Evolutionary conservation across 129 eudicot species (phyloP).

Genomic region (Ambrosia artemisiifolia): DNA sequence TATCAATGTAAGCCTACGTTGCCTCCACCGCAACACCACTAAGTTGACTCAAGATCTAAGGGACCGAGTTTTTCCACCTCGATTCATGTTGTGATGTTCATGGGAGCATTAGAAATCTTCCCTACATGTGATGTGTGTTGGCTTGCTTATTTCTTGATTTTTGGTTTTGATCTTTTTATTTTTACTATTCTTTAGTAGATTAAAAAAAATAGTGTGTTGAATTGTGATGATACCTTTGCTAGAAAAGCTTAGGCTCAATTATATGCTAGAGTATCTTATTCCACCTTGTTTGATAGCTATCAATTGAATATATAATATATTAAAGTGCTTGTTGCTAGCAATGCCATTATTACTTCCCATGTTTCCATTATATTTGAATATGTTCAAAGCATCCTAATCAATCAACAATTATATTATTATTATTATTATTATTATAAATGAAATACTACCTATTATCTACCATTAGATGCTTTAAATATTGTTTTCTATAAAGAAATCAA

Average conservation of each 20-base stretch:
- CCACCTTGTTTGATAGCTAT: constrained; percentile 27
- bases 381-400: background rate
- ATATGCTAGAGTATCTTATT: constrained; percentile 22
- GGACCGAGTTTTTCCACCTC: background rate
- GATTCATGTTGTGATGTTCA: constrained; percentile 21
- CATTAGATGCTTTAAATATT: background rate
- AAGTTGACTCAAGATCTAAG: constrained; percentile 16
- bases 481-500: background rate
- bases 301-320: constrained; percentile 24
- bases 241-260: constrained; percentile 19
- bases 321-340: constrained; percentile 24
- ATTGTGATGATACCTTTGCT: constrained; percentile 35
- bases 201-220: constrained; percentile 26
- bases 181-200: constrained; percentile 9
- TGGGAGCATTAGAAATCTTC: constrained; percentile 26
- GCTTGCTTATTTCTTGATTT: constrained; percentile 22
- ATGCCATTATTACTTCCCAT: constrained; percentile 29
- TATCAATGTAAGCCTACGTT: constrained; percentile 55
- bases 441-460: background rate
- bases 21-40: constrained; percentile 26
- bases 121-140: constrained; percentile 32
- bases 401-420: background rate
- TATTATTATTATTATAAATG: background rate
- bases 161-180: constrained; percentile 2
- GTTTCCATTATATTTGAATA: constrained; percentile 3